Evolutionary conservation across 768 basidiomycete species (phyloP).

Genomic region (Mrakia gelida): DNA sequence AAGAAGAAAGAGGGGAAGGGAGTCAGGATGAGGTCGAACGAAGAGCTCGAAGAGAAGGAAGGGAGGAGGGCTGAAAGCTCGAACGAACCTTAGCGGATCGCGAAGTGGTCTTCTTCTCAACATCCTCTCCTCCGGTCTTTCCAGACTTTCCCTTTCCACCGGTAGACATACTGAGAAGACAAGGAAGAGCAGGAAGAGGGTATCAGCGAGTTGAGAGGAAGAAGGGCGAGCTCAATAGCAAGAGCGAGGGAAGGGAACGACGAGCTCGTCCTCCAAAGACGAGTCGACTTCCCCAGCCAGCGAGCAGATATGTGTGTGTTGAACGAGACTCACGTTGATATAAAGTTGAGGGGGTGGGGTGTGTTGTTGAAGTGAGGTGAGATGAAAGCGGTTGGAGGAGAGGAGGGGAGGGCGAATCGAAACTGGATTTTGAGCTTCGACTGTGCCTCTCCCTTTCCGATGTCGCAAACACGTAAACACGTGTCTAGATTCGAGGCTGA

Average conservation of each 20-base stretch:
- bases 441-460: too few species aligned
- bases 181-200: background rate
- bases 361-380: background rate
- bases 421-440: too few species aligned
- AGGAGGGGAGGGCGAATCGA: background rate
- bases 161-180: constrained; percentile 17
- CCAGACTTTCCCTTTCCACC: constrained; percentile 38
- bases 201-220: background rate
- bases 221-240: background rate
- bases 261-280: background rate
- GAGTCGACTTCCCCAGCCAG: background rate
- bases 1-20: background rate
- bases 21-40: background rate
- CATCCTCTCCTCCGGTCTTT: constrained; percentile 47
- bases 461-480: too few species aligned
- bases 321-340: background rate
- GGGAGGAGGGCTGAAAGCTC: background rate
- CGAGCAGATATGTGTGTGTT: too few species aligned
- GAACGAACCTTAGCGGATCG: constrained; percentile 53
- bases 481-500: too few species aligned
- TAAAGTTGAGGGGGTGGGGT: background rate
- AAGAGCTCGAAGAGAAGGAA: background rate
- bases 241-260: background rate
- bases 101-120: constrained; percentile 55
- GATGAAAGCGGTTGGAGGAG: background rate